A percentile compares a stretch with the other conserved stretches of the same genome.
Conservation (phyloP, 2,329 filamentous ascomycete species). For the Phialophora chinensis region DNA sequence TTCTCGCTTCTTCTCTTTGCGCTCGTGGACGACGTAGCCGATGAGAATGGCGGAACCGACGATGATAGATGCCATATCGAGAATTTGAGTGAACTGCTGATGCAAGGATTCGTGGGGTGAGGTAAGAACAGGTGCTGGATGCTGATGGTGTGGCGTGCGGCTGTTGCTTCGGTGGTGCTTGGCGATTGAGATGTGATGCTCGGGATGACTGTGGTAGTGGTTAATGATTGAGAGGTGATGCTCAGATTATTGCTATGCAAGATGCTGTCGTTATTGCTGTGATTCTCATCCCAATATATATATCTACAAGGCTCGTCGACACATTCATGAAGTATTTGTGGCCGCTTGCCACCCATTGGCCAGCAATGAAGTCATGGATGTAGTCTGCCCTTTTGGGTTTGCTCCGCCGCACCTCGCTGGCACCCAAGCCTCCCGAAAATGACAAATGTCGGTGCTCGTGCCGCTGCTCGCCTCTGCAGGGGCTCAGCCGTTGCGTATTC, state of each 20-base stretch:
- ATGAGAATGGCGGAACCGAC: slow-evolving; percentile 30
- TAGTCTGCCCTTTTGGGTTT: neutral
- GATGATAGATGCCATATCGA: slow-evolving; percentile 46
- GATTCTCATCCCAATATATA: neutral
- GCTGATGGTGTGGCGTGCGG: neutral
- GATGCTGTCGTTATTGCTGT: neutral
- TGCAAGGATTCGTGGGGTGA: neutral
- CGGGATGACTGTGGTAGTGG: neutral
- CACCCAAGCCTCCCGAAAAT: slow-evolving; percentile 1
- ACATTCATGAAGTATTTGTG: slow-evolving; percentile 1
- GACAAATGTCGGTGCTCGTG: slow-evolving; percentile 3
- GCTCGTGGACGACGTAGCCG: slow-evolving; percentile 23
- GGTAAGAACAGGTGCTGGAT: neutral
- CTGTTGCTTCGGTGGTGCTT: neutral
- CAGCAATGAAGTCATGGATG: slow-evolving; percentile 1
- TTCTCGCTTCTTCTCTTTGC: slow-evolving; percentile 26
- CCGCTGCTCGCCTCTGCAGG: neutral
- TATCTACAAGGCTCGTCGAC: neutral
- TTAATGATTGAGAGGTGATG: neutral
- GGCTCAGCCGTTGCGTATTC: neutral
- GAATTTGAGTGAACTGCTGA: neutral
- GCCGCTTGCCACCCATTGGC: neutral
- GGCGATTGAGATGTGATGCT: neutral
- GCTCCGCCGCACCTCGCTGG: neutral
- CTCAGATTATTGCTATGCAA: neutral